Base-by-base conservation (phyloP, 176 grass and related monocot species). In the Oryza brachyantha region DNA sequence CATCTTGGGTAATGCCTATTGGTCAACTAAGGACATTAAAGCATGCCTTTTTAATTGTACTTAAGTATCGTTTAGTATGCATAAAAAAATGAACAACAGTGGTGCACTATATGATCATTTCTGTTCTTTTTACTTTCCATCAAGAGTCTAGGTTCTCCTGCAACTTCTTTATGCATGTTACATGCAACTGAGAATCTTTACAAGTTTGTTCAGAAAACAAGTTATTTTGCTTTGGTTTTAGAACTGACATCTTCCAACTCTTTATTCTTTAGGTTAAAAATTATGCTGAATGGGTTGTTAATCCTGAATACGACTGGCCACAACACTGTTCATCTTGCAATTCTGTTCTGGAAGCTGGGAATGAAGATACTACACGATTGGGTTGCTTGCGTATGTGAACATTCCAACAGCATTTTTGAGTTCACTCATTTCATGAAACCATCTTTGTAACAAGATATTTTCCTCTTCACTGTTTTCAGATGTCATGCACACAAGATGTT, bases 211-310 rank as follows among this genome's bases (percentile, higher is more conserved):
- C 6, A 7, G 29, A 66, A 26, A 14, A 69, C 38, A 63, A 32
- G 40, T 40, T 22, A 3, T 60, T 32, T 79, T 65, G 3, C 6
- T 28, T 39, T 81, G 77, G 38, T 70, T 68, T 82, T 72, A 54
- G 19, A 75, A 50, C 24, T 90, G 43, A 60, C 73, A 81, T 22
- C 3, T 72, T 42, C 2, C 69, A 25, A 72, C 28, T 74, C 40
- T 7, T 62, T 71, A 54, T 81, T 86, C 24, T 88, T 60, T 81
- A 98, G 96, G 96, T 98, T 29, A 98, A 93, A 86, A 93, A 99
- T 55, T 99, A 99, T 81, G 91, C 96, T 78, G 92, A 99, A 82
- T 99, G 96, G 96, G 96, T 99, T 70, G 93, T 99, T 57, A 93
- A 99, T 87, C 83, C 92, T 70, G 96, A 99, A 38, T 99, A 95